Base-by-base conservation (phyloP, 1,284 basidiomycete genomes). In the Vanrija sp. region DNA sequence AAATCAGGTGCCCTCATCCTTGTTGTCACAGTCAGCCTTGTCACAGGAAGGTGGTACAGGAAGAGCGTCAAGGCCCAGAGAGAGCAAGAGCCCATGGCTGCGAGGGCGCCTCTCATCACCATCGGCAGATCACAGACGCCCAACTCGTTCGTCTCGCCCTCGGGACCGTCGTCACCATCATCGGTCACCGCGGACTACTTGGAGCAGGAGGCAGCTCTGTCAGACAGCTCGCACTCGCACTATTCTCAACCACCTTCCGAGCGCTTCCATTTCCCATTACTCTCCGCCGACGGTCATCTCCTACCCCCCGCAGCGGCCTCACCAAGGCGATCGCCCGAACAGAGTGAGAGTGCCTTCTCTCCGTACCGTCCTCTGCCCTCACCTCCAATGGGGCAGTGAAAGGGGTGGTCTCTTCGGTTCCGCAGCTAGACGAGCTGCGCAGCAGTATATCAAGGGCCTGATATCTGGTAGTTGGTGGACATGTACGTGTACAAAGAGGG, bases 251-350 rank as follows among this genome's bases (percentile, higher is more conserved):
- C 19, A n/a, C 6, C 10, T 3, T 40, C 66, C 10, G 66, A 71
- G 25, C 55, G 47, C 23, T 67, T 71, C 57, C 62, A 66, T 55
- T 67, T 70, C 53, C 69, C 69, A 3, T 61, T 73, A 39, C 59
- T 73, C 14, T 66, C 66, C 1, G 69, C 69, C 12, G 64, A 68
- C 49, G 69, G 68, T 0, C 60, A 68, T 23, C 57, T 71, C 7
- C 55, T 71, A 9, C 67, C 68, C 8, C 64, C 66, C 2, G 42
- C 49, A 1, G 12, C n/a, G 26, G 19, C 19, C 12, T 43, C 48
- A 12, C 34, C 34, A 34, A 12, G 34, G 34, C 9, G 34, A 34
- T 34, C 34, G 14, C 34, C 34, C 9, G 34, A 34, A 15, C 34
- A 34, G 34, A 14, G 12, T 12, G 12, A 34, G 10, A 15, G 25